These are phyloP conservation scores for Zymoseptoria tritici DNA, from an alignment of 2,329 filamentous ascomycete genomes.

Conservation along the genomic window DNA sequence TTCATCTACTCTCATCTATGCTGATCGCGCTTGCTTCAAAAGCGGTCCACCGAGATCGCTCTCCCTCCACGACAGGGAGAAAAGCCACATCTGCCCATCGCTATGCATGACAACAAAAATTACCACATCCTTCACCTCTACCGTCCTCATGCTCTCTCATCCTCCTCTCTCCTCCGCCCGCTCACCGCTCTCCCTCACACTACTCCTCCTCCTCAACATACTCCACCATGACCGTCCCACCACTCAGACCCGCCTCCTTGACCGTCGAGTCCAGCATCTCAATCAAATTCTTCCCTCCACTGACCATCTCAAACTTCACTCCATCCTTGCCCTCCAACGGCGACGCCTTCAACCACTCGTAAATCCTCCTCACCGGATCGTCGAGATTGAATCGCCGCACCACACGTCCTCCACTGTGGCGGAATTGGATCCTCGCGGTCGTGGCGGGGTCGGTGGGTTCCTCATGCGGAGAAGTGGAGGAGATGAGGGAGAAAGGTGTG, in stretches of 20 bases:
- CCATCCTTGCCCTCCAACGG: constrained; percentile 74
- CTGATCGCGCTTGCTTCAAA: neutral
- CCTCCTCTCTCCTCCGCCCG: neutral
- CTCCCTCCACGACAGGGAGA: neutral
- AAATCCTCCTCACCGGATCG: constrained; percentile 75
- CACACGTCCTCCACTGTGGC: constrained; percentile 73
- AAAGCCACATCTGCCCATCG: neutral
- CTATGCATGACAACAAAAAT: neutral
- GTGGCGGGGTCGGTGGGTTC: constrained; percentile 63
- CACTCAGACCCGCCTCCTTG: constrained; percentile 75
- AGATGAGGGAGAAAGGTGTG: constrained; percentile 60
- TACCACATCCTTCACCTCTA: neutral
- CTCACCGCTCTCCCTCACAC: too few species aligned
- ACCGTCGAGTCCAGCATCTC: constrained; percentile 64
- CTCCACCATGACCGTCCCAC: constrained; percentile 92
- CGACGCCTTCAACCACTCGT: constrained; percentile 92
- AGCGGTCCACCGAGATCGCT: neutral
- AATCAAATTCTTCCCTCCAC: constrained; percentile 80
- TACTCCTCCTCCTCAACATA: constrained; percentile 41
- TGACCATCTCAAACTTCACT: constrained; percentile 77
- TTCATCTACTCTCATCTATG: neutral
- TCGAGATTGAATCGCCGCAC: constrained; percentile 75
- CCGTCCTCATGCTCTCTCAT: neutral
- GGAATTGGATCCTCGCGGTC: constrained; percentile 86
- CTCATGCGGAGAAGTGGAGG: constrained; percentile 62